A percentile compares a stretch with the other conserved stretches of the same genome.
phyloP scores from a whole-genome alignment of 2,329 filamentous ascomycete species.

The Sclerotinia minor region DNA sequence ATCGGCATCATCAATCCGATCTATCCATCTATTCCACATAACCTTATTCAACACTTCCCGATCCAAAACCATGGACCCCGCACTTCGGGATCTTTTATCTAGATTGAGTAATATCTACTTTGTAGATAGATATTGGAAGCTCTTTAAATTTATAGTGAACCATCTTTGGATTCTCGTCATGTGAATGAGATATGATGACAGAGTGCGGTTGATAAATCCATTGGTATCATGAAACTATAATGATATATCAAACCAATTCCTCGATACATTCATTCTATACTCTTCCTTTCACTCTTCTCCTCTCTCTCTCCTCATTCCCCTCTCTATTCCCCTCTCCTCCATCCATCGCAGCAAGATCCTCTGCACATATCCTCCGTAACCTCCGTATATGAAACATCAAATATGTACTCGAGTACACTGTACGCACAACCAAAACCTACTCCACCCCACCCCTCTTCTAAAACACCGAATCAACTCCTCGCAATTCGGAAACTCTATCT shows the following conservation, averaged over 20 bases:
- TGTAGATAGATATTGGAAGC: not conserved
- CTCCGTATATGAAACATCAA: too few species aligned
- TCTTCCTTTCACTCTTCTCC: not conserved
- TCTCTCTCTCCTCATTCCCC: not conserved
- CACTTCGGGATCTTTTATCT: constrained; percentile 22
- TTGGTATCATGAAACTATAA: not conserved
- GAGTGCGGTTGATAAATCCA: not conserved
- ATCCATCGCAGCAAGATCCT: not conserved
- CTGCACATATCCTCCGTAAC: too few species aligned
- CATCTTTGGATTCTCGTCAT: not conserved
- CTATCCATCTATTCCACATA: too few species aligned
- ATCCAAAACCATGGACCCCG: too few species aligned
- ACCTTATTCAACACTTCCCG: too few species aligned
- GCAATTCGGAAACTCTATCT: constrained; percentile 4
- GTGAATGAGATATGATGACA: not conserved
- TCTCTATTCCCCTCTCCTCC: not conserved
- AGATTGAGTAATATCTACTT: not conserved
- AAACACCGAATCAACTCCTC: not conserved
- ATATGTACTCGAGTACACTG: too few species aligned
- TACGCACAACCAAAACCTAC: too few species aligned
- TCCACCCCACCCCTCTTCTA: too few species aligned
- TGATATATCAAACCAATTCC: not conserved
- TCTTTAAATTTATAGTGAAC: not conserved
- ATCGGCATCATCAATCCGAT: constrained; percentile 1
- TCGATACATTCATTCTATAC: too few species aligned